Base-by-base conservation (phyloP, 768 basidiomycete species). In the Pulveroboletus sp. region DNA sequence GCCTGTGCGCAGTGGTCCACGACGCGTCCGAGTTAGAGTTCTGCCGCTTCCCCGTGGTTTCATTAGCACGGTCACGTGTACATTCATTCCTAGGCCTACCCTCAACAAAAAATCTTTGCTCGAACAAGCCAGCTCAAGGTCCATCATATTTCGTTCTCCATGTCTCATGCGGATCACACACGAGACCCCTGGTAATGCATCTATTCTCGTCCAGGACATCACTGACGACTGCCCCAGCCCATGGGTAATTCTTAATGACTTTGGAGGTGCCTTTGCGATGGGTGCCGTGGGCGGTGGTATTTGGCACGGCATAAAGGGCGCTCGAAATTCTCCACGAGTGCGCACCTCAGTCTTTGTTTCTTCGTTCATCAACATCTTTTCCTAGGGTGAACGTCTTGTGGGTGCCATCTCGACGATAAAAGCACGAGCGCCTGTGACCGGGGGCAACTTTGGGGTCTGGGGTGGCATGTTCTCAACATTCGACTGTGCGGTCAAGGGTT, bases 401-500 rank as follows among this genome's bases (percentile, higher is more conserved):
- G 95, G 95, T 38, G 94, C 95, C 33, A 75, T 97, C 51, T 93
- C 93, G 32, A 93, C 93, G 32, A 91, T 98, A 75, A 98, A 98
- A 76, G 94, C 96, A 21, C 82, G 96, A 49, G 95, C 96, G 53
- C 96, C 96, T 4, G 96, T 99, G 26, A 93, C 94, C 10, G 96
- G 96, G 43, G 96, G 95, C 27, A 95, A 97, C 73, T 96, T 95
- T 67, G 87, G 89, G 60, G 86, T 91, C 14, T 92, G 90, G 89
- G 90, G 95, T 66, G 96, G 95, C 58, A 88, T 99, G 83, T 99
- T 99, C 70, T 97, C 93, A 39, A 89, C 92, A 31, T 99, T 96
- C 60, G 96, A 98, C 70, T 99, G 96, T 69, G 93, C 93, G 1
- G 88, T 99, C 59, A 98, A 99, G 72, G 91, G 93, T 13, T 91